These are phyloP conservation scores for Hypericum androsaemum DNA, from an alignment of 345 rosid genomes.

Conservation along the genomic window DNA sequence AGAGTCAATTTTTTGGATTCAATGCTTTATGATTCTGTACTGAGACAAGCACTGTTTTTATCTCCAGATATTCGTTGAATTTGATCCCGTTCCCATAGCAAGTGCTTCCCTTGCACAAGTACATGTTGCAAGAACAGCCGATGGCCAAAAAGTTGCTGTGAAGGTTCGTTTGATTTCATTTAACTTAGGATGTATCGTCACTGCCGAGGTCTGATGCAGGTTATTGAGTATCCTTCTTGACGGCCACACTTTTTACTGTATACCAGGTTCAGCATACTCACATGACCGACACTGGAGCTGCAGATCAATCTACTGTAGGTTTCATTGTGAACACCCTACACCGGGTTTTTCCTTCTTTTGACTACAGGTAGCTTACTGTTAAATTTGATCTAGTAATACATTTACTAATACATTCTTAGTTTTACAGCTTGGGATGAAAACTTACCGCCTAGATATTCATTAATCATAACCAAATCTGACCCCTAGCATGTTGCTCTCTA, in stretches of 20 bases:
- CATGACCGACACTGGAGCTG: constrained; percentile 88
- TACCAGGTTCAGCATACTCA: constrained; percentile 87
- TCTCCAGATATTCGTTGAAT: constrained; percentile 58
- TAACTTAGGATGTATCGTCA: background rate
- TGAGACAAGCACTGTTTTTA: constrained; percentile 4
- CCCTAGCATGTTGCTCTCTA: too few relatives aligned
- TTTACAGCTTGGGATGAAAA: too few relatives aligned
- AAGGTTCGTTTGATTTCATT: constrained; percentile 38
- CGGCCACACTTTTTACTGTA: constrained; percentile 12
- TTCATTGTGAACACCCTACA: constrained; percentile 70
- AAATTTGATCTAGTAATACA: background rate
- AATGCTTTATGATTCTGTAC: constrained; percentile 5
- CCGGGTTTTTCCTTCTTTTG: constrained; percentile 79
- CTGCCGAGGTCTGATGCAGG: constrained; percentile 4
- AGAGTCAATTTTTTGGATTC: background rate
- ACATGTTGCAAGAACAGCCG: constrained; percentile 70
- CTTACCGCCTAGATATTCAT: too few relatives aligned
- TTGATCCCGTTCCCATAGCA: constrained; percentile 87
- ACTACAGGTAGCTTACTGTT: constrained; percentile 54
- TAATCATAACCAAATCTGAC: too few relatives aligned
- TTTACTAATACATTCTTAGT: too few relatives aligned
- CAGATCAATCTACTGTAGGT: constrained; percentile 78
- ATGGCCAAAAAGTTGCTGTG: constrained; percentile 81
- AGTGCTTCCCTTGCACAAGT: constrained; percentile 99
- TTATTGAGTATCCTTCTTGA: constrained; percentile 9